Evolutionary conservation across 805 yeast species (phyloP).

Genomic region (Geotrichum ghanense): DNA sequence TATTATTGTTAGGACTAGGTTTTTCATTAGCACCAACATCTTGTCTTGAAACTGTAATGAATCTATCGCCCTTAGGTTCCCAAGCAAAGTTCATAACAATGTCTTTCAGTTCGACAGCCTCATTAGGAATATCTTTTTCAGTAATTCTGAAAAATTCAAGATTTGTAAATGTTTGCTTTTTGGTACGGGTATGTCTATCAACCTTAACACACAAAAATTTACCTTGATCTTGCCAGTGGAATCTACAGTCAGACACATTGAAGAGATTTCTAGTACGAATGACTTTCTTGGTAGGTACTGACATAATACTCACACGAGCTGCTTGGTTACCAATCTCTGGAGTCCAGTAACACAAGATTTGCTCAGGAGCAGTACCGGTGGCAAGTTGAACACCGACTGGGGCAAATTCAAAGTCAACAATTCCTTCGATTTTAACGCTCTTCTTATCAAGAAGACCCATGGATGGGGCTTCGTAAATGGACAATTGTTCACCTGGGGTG

Average conservation of each 20-base stretch:
- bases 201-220: conserved; percentile 84
- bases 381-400: conserved; percentile 73
- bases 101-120: conserved; percentile 85
- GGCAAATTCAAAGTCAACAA: conserved; percentile 88
- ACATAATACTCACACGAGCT: conserved; percentile 86
- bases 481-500: conserved; percentile 78
- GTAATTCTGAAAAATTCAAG: conserved; percentile 80
- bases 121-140: conserved; percentile 90
- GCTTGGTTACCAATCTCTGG: conserved; percentile 90
- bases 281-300: conserved; percentile 70
- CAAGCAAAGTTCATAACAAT: conserved; percentile 81
- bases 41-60: conserved; percentile 60
- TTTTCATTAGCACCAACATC: conserved; percentile 26
- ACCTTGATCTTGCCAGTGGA: conserved; percentile 91
- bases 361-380: conserved; percentile 39
- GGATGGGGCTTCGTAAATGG: conserved; percentile 70
- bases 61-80: conserved; percentile 91
- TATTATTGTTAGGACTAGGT: conserved; percentile 32
- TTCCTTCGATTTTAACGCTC: conserved; percentile 68
- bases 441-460: conserved; percentile 82
- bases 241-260: conserved; percentile 82
- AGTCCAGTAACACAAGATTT: conserved; percentile 86
- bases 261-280: conserved; percentile 87
- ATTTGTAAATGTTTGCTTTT: conserved; percentile 82
- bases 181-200: conserved; percentile 92